These are phyloP conservation scores for Xylaria intraflava DNA, from an alignment of 495 filamentous ascomycete species.

Conservation along the genomic window DNA sequence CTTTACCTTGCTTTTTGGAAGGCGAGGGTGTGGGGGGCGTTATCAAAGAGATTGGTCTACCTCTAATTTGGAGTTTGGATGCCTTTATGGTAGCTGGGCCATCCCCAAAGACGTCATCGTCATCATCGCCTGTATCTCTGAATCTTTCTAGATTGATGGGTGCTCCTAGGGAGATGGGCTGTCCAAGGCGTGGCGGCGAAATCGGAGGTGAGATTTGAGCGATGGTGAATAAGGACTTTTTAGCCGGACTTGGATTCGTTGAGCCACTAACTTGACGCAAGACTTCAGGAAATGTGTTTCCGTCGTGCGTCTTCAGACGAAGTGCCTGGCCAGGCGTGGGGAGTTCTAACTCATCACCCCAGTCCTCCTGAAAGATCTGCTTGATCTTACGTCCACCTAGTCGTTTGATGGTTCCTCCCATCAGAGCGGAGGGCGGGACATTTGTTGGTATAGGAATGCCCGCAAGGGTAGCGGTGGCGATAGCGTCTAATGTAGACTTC, in stretches of 20 bases:
- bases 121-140: conserved; percentile 52
- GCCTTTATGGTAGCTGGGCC: conserved; percentile 60
- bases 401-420: conserved; percentile 91
- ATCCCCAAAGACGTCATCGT: conserved; percentile 57
- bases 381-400: conserved; percentile 74
- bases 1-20: conserved; percentile 18
- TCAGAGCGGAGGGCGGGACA: conserved; percentile 85
- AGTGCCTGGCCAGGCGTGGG: conserved; percentile 54
- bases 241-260: conserved; percentile 34
- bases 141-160: conserved; percentile 52
- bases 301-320: conserved; percentile 55
- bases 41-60: conserved; percentile 49
- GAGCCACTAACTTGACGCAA: conserved; percentile 57
- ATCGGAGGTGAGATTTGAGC: conserved; percentile 17
- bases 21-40: conserved; percentile 48
- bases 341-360: conserved; percentile 85
- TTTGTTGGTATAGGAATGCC: conserved; percentile 88
- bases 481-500: conserved; percentile 69
- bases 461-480: conserved; percentile 75
- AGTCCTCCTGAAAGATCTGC: conserved; percentile 70
- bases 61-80: conserved; percentile 49
- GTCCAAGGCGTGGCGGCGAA: conserved; percentile 5
- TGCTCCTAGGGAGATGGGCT: conserved; percentile 22
- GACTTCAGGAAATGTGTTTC: conserved; percentile 58
- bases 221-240: conserved; percentile 20